Percentiles rank a stretch among this genome's conserved stretches.
These are phyloP conservation scores for Babesia ovata DNA, from an alignment of 169 alveolate species.

Conservation along the genomic window DNA sequence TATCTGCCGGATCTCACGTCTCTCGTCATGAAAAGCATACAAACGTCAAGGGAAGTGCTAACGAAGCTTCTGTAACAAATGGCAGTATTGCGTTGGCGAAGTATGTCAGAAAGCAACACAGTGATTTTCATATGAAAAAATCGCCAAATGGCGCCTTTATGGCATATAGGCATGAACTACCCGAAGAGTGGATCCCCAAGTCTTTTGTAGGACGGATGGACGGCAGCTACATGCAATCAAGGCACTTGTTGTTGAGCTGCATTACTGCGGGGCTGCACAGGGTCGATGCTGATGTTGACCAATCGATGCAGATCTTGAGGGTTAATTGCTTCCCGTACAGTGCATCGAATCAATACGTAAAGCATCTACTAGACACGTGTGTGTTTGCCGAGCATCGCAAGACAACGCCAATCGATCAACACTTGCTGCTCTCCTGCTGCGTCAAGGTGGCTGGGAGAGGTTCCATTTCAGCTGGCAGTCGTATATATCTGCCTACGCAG, in stretches of 20 bases:
- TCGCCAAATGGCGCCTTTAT: too few species aligned
- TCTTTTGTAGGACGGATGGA: conserved; percentile 1
- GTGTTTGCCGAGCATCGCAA: neutral
- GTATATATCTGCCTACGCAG: conserved; percentile 21
- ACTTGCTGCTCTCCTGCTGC: conserved; percentile 8
- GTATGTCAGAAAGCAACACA: neutral
- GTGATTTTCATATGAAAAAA: neutral
- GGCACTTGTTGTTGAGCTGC: conserved; percentile 17
- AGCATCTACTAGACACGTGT: neutral
- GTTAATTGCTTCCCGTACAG: neutral
- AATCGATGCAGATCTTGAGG: neutral
- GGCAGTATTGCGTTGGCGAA: too few species aligned
- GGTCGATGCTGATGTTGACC: neutral
- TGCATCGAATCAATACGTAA: neutral
- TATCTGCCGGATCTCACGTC: neutral
- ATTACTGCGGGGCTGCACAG: conserved; percentile 34
- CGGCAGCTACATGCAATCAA: conserved; percentile 15
- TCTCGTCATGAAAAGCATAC: too few species aligned
- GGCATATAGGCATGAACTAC: neutral
- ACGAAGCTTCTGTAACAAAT: too few species aligned
- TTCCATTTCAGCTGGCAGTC: conserved; percentile 5
- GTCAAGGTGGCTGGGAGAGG: conserved; percentile 27
- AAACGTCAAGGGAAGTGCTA: too few species aligned
- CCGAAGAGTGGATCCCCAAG: conserved; percentile 26
- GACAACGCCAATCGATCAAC: neutral